phyloP scores from a whole-genome alignment of 805 yeast species.

The Kazachstania africana region DNA sequence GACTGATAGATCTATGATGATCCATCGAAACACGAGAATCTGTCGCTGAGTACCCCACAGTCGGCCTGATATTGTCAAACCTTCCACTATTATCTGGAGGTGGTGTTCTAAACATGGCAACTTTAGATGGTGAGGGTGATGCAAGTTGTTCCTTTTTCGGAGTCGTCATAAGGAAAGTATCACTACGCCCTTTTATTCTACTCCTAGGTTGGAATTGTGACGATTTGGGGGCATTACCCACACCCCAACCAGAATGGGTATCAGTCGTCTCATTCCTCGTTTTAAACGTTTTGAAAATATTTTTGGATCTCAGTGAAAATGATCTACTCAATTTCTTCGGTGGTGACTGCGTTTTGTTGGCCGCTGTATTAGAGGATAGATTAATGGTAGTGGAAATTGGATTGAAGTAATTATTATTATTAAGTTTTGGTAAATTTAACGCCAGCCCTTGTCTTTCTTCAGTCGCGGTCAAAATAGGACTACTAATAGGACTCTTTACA shows the following conservation, averaged over 20 bases:
- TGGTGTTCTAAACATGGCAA: constrained; percentile 11
- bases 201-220: no score
- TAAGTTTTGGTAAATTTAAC: constrained; percentile 1
- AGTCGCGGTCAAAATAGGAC: background rate
- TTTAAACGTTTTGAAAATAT: constrained; percentile 16
- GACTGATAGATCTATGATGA: constrained; percentile 2
- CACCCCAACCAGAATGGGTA: constrained; percentile 3
- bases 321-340: constrained; percentile 18
- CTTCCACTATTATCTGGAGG: constrained; percentile 3
- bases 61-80: background rate
- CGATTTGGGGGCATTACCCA: background rate
- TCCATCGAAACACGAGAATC: background rate
- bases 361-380: background rate
- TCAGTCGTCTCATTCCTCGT: background rate
- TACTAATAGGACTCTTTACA: background rate
- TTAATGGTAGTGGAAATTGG: background rate
- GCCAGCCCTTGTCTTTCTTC: background rate
- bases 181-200: constrained; percentile 17
- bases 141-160: no score
- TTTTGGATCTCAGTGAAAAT: constrained; percentile 24
- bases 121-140: background rate
- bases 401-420: no score
- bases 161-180: constrained; percentile 9
- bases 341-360: background rate
- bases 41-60: background rate